These are phyloP conservation scores for Umbellularia californica DNA, from an alignment of 164 flowering plant genomes.

Conservation along the genomic window DNA sequence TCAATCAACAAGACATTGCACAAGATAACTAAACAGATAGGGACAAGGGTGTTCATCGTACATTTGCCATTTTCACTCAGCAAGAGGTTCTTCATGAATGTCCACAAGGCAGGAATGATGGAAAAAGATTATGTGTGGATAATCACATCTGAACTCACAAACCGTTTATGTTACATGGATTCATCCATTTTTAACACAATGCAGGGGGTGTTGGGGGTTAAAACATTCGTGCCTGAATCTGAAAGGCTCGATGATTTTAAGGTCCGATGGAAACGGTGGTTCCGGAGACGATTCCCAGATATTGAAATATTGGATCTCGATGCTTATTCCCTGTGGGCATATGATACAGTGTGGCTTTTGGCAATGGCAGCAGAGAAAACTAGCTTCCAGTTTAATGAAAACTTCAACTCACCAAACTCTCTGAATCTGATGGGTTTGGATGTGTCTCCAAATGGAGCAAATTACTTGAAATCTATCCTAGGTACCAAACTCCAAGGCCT, in stretches of 20 bases:
- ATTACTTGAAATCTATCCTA: not conserved
- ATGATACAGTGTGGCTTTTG: constrained; percentile 1
- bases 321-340: not conserved
- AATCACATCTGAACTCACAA: too few species aligned
- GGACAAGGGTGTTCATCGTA: too few species aligned
- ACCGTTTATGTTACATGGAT: too few species aligned
- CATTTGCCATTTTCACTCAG: too few species aligned
- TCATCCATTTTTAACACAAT: too few species aligned
- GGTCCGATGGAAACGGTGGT: not conserved
- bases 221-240: not conserved
- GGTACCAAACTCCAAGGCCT: constrained; percentile 3
- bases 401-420: not conserved
- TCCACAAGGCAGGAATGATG: too few species aligned
- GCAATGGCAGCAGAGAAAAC: constrained; percentile 3
- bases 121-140: too few species aligned
- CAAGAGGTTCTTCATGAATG: too few species aligned
- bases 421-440: not conserved
- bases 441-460: not conserved
- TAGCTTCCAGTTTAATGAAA: too few species aligned
- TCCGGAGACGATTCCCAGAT: not conserved
- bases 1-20: too few species aligned
- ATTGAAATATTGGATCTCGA: not conserved
- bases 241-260: not conserved
- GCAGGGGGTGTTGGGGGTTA: not conserved
- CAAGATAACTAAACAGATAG: too few species aligned